Evolutionary conservation across 805 yeast genomes (phyloP).

Genomic region (Nakazawaea siamensis): DNA sequence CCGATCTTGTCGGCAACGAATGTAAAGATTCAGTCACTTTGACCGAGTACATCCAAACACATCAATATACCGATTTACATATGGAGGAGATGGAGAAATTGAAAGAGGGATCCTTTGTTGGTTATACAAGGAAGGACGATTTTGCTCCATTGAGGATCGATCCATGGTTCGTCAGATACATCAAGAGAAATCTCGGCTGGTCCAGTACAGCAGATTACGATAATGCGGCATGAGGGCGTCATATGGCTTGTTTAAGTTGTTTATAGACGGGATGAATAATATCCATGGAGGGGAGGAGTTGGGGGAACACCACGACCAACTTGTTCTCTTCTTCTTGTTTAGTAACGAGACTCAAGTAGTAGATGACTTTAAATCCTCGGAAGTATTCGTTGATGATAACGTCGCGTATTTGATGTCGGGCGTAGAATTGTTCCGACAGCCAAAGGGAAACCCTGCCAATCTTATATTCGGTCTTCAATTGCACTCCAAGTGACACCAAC

Average conservation of each 20-base stretch:
- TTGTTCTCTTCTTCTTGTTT: conserved; percentile 18
- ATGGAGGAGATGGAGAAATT: conserved; percentile 19
- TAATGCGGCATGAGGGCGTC: conserved; percentile 5
- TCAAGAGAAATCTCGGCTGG: conserved; percentile 5
- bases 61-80: conserved; percentile 20
- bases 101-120: conserved; percentile 9
- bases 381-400: conserved; percentile 73
- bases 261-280: too few relatives aligned
- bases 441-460: neutral
- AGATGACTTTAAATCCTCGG: conserved; percentile 55
- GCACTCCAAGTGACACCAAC: conserved; percentile 5
- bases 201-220: neutral
- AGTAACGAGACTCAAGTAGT: conserved; percentile 53
- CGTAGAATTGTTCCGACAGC: conserved; percentile 1
- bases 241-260: too few relatives aligned
- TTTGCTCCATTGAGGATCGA: conserved; percentile 11
- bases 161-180: conserved; percentile 12
- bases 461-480: neutral
- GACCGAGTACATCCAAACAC: conserved; percentile 23
- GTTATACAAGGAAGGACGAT: conserved; percentile 10
- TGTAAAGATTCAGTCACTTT: conserved; percentile 24
- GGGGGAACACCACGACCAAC: conserved; percentile 22
- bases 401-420: conserved; percentile 24
- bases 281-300: conserved; percentile 24
- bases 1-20: conserved; percentile 18